Evolutionary conservation across 192 early-diverging fungal species (phyloP), one percentile per base, ranked within the genome.

Genomic region (Rhizophagus prolifer): DNA sequence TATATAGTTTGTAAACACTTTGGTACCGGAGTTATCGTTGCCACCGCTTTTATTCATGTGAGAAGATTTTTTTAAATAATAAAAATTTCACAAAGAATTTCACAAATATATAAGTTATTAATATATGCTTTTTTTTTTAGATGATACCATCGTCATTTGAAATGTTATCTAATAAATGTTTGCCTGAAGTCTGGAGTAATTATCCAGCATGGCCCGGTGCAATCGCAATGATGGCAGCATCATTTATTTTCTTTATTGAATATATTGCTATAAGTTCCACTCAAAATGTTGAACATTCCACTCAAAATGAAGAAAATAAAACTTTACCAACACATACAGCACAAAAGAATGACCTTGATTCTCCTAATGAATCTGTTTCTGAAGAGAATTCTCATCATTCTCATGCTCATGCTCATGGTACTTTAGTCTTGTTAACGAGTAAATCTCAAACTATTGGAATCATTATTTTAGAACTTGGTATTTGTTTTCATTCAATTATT

Each of bases 41-140:
- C 93, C 10, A 94, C 93, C 10, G 88, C 88, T 8, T 91, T 94
- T 64, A 89, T 94, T 58, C 93, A 94, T 78, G 81, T 81, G 47
- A 50, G 74, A 16, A 64, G 6, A 3, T 54, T 2, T 46, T 47
- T 47, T 47, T 14, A n/a, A n/a, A n/a, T n/a, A 41, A n/a, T 21
- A 26, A 26, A 26, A 41, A 38, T n/a, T n/a, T n/a, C n/a, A n/a
- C n/a, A n/a, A 10, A 44, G 41, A 12, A 44, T 44, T 12, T 10
- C 1, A 1, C 44, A 0, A 26, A 62, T 26, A 62, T 13, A 28
- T 2, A n/a, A n/a, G 13, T 62, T 26, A 62, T 28, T 62, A 62
- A 62, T 21, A 50, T 31, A 14, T 50, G n/a, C 4, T 47, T 14
- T 25, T 75, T 23, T 2, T 65, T 38, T 61, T 31, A 76, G 47